Conservation (phyloP, 1,284 basidiomycete species). For the Apiotrichum mycotoxinovorans region DNA sequence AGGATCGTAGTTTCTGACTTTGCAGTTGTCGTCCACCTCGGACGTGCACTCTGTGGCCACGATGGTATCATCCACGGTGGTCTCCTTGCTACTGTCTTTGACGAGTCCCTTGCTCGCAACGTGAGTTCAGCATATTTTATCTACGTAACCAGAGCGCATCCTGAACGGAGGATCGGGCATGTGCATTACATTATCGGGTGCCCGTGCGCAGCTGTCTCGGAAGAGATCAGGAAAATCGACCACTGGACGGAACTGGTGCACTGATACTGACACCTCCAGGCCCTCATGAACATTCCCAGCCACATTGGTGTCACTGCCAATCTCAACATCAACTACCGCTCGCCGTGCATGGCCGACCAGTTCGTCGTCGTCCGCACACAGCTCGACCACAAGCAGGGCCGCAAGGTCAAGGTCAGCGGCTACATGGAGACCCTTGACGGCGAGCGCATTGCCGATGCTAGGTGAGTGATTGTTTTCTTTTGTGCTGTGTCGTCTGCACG, state of each 20-base stretch:
- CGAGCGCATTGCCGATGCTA: conserved; percentile 72
- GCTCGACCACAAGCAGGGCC: conserved; percentile 64
- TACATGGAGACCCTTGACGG: conserved; percentile 73
- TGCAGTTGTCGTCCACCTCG: conserved; percentile 69
- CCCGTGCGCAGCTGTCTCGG: neutral
- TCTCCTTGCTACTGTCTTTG: conserved; percentile 80
- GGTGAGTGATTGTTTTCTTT: conserved; percentile 52
- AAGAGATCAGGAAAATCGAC: neutral
- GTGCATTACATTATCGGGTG: neutral
- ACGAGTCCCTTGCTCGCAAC: conserved; percentile 78
- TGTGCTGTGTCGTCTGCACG: neutral
- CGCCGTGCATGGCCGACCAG: conserved; percentile 79
- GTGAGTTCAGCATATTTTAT: conserved; percentile 53
- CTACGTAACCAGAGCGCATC: neutral
- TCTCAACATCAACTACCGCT: conserved; percentile 68
- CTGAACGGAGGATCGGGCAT: neutral
- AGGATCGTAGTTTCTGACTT: neutral
- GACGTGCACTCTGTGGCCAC: conserved; percentile 77
- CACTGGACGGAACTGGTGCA: too few relatives aligned
- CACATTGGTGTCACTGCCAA: conserved; percentile 91
- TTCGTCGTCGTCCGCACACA: conserved; percentile 55
- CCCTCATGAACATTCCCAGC: conserved; percentile 75
- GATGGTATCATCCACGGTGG: conserved; percentile 95
- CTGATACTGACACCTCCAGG: conserved; percentile 53
- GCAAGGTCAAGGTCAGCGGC: conserved; percentile 71